These are phyloP conservation scores for Lasiodiplodia sp. DNA, from an alignment of 2,329 filamentous ascomycete genomes.

Conservation along the genomic window DNA sequence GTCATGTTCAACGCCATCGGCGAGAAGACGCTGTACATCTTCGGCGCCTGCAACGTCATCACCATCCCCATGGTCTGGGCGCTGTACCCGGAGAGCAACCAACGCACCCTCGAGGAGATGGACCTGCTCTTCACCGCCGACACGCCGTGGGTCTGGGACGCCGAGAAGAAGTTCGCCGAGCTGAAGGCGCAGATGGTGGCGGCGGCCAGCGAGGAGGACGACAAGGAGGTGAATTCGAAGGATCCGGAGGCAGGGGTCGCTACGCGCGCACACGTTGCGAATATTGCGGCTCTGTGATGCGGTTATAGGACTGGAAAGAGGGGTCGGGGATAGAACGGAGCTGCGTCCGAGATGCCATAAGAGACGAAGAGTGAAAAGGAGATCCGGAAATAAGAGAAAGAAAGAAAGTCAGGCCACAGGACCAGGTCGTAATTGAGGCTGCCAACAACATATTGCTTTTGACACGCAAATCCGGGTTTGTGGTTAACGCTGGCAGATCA, in stretches of 20 bases:
- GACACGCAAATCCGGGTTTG: too few species aligned
- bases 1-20: slow-evolving; percentile 64
- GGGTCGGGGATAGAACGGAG: background rate
- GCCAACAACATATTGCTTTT: too few species aligned
- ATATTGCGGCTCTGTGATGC: slow-evolving; percentile 14
- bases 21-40: slow-evolving; percentile 78
- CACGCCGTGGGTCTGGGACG: slow-evolving; percentile 70
- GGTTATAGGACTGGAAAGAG: too few species aligned
- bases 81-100: slow-evolving; percentile 76
- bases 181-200: slow-evolving; percentile 31
- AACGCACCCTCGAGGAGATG: slow-evolving; percentile 78
- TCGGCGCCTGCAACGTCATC: slow-evolving; percentile 62
- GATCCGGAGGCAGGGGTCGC: slow-evolving; percentile 1
- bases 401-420: too few species aligned
- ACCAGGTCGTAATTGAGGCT: too few species aligned
- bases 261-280: background rate
- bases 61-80: slow-evolving; percentile 76
- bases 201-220: background rate
- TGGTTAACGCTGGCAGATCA: too few species aligned
- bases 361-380: background rate
- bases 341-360: background rate
- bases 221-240: background rate
- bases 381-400: too few species aligned
- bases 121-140: slow-evolving; percentile 73
- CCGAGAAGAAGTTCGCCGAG: slow-evolving; percentile 40